Evolutionary conservation across 495 filamentous ascomycete genomes (phyloP).

Genomic region (Thermochaetoides thermophila): DNA sequence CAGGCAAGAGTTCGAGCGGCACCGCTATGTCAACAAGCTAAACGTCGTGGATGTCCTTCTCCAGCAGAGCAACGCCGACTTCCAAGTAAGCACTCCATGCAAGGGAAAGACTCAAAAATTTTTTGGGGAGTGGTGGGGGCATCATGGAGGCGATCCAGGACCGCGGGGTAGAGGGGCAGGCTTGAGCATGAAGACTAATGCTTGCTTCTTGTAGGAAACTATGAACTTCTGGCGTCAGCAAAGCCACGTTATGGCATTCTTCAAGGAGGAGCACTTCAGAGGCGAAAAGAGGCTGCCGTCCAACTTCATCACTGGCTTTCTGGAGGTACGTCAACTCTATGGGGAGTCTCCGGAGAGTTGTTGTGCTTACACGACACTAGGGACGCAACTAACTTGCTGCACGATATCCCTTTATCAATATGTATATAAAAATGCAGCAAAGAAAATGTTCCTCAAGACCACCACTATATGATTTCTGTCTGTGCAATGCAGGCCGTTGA

Average conservation of each 20-base stretch:
- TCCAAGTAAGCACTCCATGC: constrained; percentile 42
- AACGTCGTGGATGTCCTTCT: constrained; percentile 76
- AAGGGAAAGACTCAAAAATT: neutral
- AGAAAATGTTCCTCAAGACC: neutral
- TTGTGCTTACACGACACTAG: constrained; percentile 20
- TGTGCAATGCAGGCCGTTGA: neutral
- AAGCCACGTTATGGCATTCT: constrained; percentile 93
- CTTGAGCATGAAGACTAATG: constrained; percentile 5
- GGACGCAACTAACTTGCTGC: constrained; percentile 34
- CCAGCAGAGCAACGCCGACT: constrained; percentile 77
- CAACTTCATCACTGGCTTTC: constrained; percentile 83
- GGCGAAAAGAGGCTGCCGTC: constrained; percentile 62
- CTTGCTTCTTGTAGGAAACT: constrained; percentile 53
- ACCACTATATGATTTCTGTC: too few relatives aligned
- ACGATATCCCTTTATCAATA: constrained; percentile 12
- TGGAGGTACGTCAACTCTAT: constrained; percentile 51
- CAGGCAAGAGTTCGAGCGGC: constrained; percentile 91
- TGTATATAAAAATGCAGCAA: constrained; percentile 20
- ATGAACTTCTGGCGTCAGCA: constrained; percentile 99
- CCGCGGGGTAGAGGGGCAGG: neutral
- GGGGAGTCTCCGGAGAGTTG: too few relatives aligned
- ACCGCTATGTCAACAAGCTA: constrained; percentile 84
- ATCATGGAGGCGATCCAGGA: too few relatives aligned
- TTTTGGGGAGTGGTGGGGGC: too few relatives aligned
- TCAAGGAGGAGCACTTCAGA: constrained; percentile 65